Evolutionary conservation across 306 rosid genomes (phyloP).

Genomic region (Medicago arabica): DNA sequence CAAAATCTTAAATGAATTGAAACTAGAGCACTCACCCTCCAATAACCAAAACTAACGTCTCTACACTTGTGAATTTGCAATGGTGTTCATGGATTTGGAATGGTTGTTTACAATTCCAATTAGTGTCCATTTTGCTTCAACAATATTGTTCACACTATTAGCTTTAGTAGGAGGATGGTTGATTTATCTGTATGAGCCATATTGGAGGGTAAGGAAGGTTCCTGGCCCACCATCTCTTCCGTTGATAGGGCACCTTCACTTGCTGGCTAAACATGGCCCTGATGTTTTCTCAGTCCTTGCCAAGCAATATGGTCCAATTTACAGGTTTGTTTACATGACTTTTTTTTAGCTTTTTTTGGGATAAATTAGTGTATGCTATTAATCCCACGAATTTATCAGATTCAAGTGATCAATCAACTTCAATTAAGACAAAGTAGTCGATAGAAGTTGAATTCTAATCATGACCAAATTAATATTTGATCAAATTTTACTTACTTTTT

Average conservation of each 20-base stretch:
- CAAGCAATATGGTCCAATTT: constrained; percentile 87
- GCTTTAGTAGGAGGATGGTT: constrained; percentile 54
- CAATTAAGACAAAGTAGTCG: no score
- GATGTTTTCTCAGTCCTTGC: constrained; percentile 90
- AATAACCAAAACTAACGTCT: background rate
- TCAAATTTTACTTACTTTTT: no score
- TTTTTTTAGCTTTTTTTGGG: background rate
- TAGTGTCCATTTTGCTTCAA: constrained; percentile 40
- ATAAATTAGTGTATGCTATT: background rate
- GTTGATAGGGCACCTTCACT: constrained; percentile 86
- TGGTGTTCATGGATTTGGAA: constrained; percentile 46
- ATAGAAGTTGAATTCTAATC: no score
- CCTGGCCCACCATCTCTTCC: constrained; percentile 92
- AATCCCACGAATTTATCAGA: no score
- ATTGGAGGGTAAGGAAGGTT: constrained; percentile 81
- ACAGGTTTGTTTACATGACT: constrained; percentile 59
- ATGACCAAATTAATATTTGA: no score
- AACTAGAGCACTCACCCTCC: background rate
- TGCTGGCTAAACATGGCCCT: constrained; percentile 85
- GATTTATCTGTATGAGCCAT: constrained; percentile 69
- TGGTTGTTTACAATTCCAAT: constrained; percentile 19
- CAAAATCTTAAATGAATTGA: background rate
- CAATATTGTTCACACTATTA: constrained; percentile 48
- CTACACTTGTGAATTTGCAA: background rate
- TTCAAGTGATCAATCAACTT: no score